phyloP scores from a whole-genome alignment of 2,329 filamentous ascomycete species.

The Cladophialophora carrionii region DNA sequence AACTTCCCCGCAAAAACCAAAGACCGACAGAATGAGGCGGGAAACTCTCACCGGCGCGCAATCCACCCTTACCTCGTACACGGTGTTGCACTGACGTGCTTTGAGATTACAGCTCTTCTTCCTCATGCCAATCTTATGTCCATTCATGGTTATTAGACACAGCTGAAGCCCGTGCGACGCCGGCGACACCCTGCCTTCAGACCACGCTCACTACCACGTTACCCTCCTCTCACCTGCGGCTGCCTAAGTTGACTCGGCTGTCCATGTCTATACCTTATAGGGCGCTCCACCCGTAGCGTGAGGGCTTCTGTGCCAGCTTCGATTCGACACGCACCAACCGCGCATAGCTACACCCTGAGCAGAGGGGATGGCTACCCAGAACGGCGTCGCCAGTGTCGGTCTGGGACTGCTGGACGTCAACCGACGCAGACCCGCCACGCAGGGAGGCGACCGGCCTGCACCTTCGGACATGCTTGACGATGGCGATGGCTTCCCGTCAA shows the following conservation, averaged over 20 bases:
- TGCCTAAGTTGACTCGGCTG: background rate
- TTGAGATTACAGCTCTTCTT: background rate
- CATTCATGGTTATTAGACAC: background rate
- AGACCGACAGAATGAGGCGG: background rate
- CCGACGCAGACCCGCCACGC: constrained; percentile 24
- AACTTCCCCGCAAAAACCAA: background rate
- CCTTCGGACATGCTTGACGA: constrained; percentile 16
- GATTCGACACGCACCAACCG: constrained; percentile 8
- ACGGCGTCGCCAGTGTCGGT: constrained; percentile 14
- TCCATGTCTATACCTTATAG: constrained; percentile 1
- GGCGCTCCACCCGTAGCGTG: background rate
- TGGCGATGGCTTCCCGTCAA: constrained; percentile 18
- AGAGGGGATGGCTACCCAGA: constrained; percentile 27
- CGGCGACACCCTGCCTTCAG: background rate
- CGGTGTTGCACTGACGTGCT: background rate
- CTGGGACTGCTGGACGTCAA: constrained; percentile 26
- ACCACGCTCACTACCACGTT: background rate
- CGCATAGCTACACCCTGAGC: constrained; percentile 16
- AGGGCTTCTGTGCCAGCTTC: constrained; percentile 11
- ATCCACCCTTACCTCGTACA: background rate
- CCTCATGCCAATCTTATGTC: background rate
- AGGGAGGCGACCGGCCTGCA: constrained; percentile 21
- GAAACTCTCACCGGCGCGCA: background rate
- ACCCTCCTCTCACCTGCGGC: background rate
- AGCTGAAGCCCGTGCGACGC: background rate